Evolutionary conservation across 768 basidiomycete genomes (phyloP), one percentile per base, ranked within the genome.

Genomic region (Tephrocybe sp.): DNA sequence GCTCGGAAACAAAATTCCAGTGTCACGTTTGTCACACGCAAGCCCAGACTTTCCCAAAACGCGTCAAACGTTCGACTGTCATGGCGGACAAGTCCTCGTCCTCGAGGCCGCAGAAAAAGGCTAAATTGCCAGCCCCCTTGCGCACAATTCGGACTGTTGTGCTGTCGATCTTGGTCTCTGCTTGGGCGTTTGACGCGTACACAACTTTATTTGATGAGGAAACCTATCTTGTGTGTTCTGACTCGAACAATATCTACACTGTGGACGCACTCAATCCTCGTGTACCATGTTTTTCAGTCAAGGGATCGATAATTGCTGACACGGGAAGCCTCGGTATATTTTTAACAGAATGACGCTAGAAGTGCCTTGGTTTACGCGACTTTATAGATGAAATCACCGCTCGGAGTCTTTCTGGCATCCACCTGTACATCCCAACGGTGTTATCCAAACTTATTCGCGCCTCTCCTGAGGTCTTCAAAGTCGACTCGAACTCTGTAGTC

Each of bases 211-310:
- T 50, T 16, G 35, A 32, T 35, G 27, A 35, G 51, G 22, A 43
- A 55, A 58, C 55, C 19, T 88, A 89, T 58, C 73, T 75, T 3
- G 54, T 90, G n/a, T 91, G 86, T 60, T 78, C 86, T 0, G 58
- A 59, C 1, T 58, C 64, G 1, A 58, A 64, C 19, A 75, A 68
- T 34, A 83, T 92, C 31, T 90, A 90, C 62, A 91, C 89, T 1
- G 88, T 91, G 0, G 81, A 89, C 55, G 61, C 73, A 8, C 43
- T 56, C 1, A 60, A 62, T 8, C 80, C 83, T 7, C 70, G 62
- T 27, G 84, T 79, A 2, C 74, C 86, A 56, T 89, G 87, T 54
- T 69, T 89, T n/a, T 67, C 79, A 28, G 72, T 89, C 9, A 69
- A 66, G 49, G 72, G 73, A 13, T 66, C 73, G 26, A 66, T 58